Base-by-base conservation (phyloP, 1,284 basidiomycete genomes). In the Austroboletus novae-zelandiae region DNA sequence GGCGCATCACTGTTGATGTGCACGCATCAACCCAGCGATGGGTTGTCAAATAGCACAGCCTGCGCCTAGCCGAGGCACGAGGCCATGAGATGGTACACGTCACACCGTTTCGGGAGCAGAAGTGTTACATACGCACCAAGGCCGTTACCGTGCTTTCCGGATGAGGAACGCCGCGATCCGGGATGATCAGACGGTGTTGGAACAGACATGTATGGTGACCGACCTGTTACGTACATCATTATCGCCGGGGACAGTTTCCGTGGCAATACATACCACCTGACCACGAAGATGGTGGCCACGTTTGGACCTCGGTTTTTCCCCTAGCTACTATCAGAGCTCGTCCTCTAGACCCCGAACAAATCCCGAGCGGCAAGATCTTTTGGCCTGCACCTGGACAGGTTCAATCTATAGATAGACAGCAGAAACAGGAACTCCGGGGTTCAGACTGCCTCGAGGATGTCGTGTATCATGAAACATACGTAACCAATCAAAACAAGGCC, bases 371-470 rank as follows among this genome's bases (percentile, higher is more conserved):
- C 48, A 58, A 56, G 57, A 59, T 59, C 58, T 34, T 50, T 57
- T 57, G 42, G 36, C 13, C 37, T 7, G 9, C 27, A 41, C 35
- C 34, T 52, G 23, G 42, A 48, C 54, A 41, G 30, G 45, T 20
- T 43, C 46, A 42, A 57, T 65, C 63, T 58, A 66, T 58, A 66
- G 62, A 65, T 66, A 65, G 62, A 61, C 61, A 52, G 47, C 40
- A 63, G 61, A 65, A 61, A 67, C 62, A 60, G 62, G 62, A 63
- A 65, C 62, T 57, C 50, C 43, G 61, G 57, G 48, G 52, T 56
- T 48, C 45, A 60, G 54, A 45, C 55, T 48, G 61, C 60, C 54
- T 63, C 60, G 64, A 62, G 55, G 61, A 39, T 35, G 48, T 41
- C 50, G 43, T 56, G 50, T 40, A 53, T 50, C 45, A 48, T 66